Conservation (phyloP, 2,329 filamentous ascomycete species). For the Cryphonectria naterciae region DNA sequence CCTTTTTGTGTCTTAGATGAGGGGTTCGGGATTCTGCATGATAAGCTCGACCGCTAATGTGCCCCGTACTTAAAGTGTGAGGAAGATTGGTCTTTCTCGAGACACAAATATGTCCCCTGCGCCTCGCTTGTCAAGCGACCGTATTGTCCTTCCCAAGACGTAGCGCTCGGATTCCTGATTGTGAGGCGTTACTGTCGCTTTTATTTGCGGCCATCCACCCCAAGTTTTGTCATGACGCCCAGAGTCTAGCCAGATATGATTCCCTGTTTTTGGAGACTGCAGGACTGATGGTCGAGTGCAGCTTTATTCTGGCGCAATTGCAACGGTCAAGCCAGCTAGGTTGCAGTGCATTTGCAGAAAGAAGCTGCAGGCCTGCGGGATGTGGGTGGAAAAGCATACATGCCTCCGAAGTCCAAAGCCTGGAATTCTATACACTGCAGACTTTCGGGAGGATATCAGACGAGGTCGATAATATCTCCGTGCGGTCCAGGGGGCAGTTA, state of each 20-base stretch:
- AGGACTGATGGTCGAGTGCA: neutral
- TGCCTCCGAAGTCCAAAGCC: neutral
- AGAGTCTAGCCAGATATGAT: neutral
- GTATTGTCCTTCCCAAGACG: neutral
- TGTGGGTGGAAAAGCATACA: neutral
- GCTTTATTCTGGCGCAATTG: neutral
- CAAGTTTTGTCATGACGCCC: neutral
- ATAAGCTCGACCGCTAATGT: neutral
- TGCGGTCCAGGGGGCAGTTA: neutral
- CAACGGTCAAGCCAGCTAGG: neutral
- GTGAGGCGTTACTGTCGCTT: neutral
- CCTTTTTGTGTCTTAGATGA: neutral
- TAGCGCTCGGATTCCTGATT: neutral
- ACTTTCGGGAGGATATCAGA: neutral
- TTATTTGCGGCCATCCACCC: neutral
- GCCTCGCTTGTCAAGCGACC: neutral
- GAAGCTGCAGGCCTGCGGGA: neutral
- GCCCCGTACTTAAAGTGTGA: neutral
- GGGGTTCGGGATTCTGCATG: neutral
- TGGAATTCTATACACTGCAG: neutral
- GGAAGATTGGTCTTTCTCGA: neutral
- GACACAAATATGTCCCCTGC: neutral
- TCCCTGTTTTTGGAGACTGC: neutral
- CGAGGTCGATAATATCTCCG: neutral
- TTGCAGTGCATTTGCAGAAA: constrained; percentile 9